Percentiles rank a stretch among this genome's conserved stretches.
phyloP scores from a whole-genome alignment of 345 rosid species.

The Aurinia saxatilis region DNA sequence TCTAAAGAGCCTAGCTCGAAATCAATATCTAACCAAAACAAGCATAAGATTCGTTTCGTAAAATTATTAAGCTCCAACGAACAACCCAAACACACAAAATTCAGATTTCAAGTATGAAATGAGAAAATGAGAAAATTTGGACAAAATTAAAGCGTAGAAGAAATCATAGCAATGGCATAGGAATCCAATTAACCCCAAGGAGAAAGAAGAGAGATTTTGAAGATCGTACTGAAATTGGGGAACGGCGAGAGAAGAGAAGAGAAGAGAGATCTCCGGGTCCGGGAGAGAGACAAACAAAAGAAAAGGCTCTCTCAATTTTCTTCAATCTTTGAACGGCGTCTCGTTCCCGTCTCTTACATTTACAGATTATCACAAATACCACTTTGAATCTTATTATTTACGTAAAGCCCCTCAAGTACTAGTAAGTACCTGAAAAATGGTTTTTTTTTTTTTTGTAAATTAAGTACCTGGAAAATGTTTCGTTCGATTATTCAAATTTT shows the following conservation, averaged over 20 bases:
- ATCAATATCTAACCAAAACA: background rate
- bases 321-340: slow-evolving; percentile 26
- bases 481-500: background rate
- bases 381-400: background rate
- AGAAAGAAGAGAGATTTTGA: background rate
- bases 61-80: too few species aligned
- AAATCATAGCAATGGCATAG: background rate
- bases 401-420: background rate
- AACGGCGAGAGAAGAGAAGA: background rate
- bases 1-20: slow-evolving; percentile 9
- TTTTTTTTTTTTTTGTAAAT: too few species aligned
- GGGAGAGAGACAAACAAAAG: slow-evolving; percentile 7
- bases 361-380: too few species aligned
- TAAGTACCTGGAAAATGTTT: background rate
- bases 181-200: background rate
- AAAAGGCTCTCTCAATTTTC: background rate
- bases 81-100: too few species aligned
- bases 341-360: slow-evolving; percentile 19
- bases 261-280: slow-evolving; percentile 19
- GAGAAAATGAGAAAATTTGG: too few species aligned
- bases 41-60: too few species aligned
- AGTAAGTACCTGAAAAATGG: too few species aligned
- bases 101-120: background rate
- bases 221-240: slow-evolving; percentile 10
- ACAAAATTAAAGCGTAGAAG: too few species aligned